These are phyloP conservation scores for Endoconidiophora polonica DNA, from an alignment of 2,329 filamentous ascomycete genomes.

Conservation along the genomic window DNA sequence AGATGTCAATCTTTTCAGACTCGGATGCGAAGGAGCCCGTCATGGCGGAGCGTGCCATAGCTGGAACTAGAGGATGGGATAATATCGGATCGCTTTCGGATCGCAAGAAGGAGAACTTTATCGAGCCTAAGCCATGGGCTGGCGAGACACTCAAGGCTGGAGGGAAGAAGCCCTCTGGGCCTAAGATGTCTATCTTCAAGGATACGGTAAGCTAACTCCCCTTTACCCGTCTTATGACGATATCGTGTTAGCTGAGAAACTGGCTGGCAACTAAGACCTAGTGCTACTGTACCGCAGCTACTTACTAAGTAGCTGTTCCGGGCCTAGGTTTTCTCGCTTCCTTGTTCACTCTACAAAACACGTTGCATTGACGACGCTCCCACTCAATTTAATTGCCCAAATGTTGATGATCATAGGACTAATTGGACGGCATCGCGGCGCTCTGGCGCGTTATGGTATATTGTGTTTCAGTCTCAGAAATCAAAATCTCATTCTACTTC, in stretches of 20 bases:
- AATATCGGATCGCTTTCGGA: conserved; percentile 74
- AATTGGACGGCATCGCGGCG: conserved; percentile 41
- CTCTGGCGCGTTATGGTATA: conserved; percentile 19
- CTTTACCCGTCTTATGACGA: conserved; percentile 13
- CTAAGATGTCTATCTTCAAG: conserved; percentile 87
- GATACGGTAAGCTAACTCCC: conserved; percentile 63
- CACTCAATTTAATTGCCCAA: conserved; percentile 26
- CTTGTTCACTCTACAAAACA: background rate
- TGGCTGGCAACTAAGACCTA: too few species aligned
- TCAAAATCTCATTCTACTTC: conserved; percentile 17
- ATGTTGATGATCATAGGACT: conserved; percentile 95
- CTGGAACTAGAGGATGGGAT: conserved; percentile 70
- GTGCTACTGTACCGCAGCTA: too few species aligned
- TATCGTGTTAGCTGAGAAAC: too few species aligned
- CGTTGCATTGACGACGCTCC: conserved; percentile 13
- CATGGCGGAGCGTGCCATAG: conserved; percentile 39
- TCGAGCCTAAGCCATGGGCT: conserved; percentile 77
- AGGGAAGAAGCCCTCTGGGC: conserved; percentile 54
- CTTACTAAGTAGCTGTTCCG: too few species aligned
- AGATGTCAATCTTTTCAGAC: conserved; percentile 46
- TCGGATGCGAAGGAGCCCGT: conserved; percentile 10
- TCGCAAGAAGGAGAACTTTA: conserved; percentile 81
- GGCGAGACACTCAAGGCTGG: conserved; percentile 81
- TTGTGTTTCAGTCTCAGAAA: conserved; percentile 37
- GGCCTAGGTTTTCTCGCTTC: background rate